These are phyloP conservation scores for Chrysanthemum seticuspe DNA, from an alignment of 129 eudicot species.

Conservation along the genomic window DNA sequence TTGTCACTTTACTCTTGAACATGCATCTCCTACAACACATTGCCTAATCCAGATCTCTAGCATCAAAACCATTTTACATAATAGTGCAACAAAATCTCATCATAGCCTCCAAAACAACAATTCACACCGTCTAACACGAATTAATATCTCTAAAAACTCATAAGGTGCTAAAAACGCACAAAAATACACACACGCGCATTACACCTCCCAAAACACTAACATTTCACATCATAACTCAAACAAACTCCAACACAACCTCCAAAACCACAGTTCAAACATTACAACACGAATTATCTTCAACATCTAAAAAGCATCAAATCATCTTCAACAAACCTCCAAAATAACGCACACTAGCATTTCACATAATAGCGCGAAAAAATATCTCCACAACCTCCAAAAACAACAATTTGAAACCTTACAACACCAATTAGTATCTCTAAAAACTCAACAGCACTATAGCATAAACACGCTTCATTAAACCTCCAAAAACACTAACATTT, in stretches of 20 bases:
- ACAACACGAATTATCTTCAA: background rate
- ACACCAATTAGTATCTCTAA: background rate
- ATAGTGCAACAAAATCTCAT: background rate
- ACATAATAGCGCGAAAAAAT: no score
- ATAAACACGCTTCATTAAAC: no score
- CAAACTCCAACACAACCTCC: constrained; percentile 4
- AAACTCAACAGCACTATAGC: background rate
- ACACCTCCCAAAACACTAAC: background rate
- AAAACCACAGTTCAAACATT: background rate
- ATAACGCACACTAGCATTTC: no score
- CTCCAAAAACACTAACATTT: no score
- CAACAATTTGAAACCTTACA: no score
- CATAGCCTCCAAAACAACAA: constrained; percentile 1
- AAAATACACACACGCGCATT: no score
- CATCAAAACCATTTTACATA: background rate
- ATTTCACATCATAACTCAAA: constrained; percentile 6
- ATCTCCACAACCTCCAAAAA: no score
- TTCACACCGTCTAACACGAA: background rate
- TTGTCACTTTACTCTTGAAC: background rate
- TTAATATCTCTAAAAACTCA: background rate
- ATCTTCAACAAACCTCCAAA: no score
- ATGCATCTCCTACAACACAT: constrained; percentile 10
- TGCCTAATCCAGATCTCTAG: background rate
- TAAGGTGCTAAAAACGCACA: background rate
- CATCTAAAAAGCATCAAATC: background rate